Evolutionary conservation across 768 basidiomycete genomes (phyloP), one percentile per base, ranked within the genome.

Genomic region (Hebeloma cylindrosporum): DNA sequence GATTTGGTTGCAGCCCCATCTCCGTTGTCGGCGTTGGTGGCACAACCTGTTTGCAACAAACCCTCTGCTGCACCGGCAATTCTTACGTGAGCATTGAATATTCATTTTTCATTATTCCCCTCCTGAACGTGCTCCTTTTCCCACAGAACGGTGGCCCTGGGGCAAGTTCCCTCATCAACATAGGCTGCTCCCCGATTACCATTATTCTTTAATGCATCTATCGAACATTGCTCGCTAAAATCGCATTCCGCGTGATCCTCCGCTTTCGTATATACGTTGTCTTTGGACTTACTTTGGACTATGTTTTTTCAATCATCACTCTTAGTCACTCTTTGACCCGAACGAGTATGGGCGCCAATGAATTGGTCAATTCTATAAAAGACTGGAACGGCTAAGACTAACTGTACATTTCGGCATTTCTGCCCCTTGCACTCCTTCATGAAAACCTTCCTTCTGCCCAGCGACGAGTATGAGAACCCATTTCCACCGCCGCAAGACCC

Each of bases 401-500:
- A n/a, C n/a, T n/a, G n/a, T n/a, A n/a, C n/a, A n/a, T n/a, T n/a
- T n/a, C n/a, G n/a, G n/a, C n/a, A n/a, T n/a, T n/a, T n/a, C n/a
- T n/a, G n/a, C n/a, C n/a, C n/a, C 14, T 45, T 28, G 25, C 20
- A 38, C 17, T 39, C 40, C 48, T 48, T 51, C 55, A 64, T 26
- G 59, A 60, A 61, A 90, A 90, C 51, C 74, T 80, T 28, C 89
- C 90, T 58, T 80, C 74, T 28, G 68, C 68, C 90, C 90, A 93
- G 21, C 73, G 71, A 48, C 73, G 77, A 37, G 74, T 67, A 44
- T 81, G 82, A 23, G 70, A 70, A 2, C 82, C 88, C 90, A 93
- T 93, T 63, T 99, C 95, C 5, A 98, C 93, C 3, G 95, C 95
- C 3, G 94, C 94, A 28, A 84, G 61, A n/a, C 88, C 95, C 94